These are phyloP conservation scores for Cladosporium sp. DNA, from an alignment of 2,329 filamentous ascomycete genomes.

Conservation along the genomic window DNA sequence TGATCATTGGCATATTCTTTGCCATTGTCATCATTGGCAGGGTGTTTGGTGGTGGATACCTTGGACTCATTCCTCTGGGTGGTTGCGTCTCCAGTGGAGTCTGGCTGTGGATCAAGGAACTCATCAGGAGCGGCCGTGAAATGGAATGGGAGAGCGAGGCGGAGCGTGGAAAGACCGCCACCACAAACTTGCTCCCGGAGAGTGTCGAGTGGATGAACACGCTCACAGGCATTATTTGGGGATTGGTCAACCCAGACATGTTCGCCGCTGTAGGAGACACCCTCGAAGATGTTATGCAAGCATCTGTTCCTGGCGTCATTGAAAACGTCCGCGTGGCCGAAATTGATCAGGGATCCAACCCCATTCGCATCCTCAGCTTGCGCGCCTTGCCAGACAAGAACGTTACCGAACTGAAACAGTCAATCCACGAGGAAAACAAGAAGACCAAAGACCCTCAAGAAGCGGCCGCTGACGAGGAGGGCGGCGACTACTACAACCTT, in stretches of 20 bases:
- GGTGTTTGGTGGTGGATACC: conserved; percentile 71
- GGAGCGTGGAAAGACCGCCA: conserved; percentile 75
- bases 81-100: conserved; percentile 71
- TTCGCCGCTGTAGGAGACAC: conserved; percentile 90
- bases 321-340: conserved; percentile 94
- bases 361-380: conserved; percentile 81
- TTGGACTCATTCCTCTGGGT: conserved; percentile 71
- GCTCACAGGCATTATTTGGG: conserved; percentile 78
- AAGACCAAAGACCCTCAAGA: conserved; percentile 82
- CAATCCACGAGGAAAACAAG: conserved; percentile 73
- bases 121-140: conserved; percentile 76
- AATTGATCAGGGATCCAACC: conserved; percentile 90
- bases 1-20: conserved; percentile 68
- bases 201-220: conserved; percentile 95
- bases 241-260: conserved; percentile 91
- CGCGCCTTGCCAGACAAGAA: conserved; percentile 79
- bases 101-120: conserved; percentile 85
- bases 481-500: conserved; percentile 88
- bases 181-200: conserved; percentile 84
- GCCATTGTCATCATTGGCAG: conserved; percentile 74
- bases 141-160: conserved; percentile 87
- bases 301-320: conserved; percentile 83
- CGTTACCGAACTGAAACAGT: conserved; percentile 75
- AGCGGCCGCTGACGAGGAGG: conserved; percentile 81
- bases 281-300: conserved; percentile 93